Evolutionary conservation across 805 yeast species (phyloP).

Genomic region (Metschnikowia vanudenii): DNA sequence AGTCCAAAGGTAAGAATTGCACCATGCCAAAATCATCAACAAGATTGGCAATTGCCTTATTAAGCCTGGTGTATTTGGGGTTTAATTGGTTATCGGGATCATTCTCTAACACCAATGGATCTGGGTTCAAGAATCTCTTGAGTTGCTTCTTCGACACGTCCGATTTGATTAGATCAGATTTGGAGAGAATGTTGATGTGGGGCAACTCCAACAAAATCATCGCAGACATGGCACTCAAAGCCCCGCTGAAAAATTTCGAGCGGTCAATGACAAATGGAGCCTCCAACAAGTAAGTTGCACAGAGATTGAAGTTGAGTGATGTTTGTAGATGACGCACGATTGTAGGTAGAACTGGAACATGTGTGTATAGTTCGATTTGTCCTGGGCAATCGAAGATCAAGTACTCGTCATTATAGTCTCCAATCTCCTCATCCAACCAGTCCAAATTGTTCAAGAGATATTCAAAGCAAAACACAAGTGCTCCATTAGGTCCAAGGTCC

Average conservation of each 20-base stretch:
- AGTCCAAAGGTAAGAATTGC: slow-evolving; percentile 87
- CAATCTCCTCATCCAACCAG: slow-evolving; percentile 97
- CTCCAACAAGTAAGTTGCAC: slow-evolving; percentile 90
- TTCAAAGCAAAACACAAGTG: slow-evolving; percentile 89
- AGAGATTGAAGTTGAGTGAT: slow-evolving; percentile 77
- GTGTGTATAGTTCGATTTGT: slow-evolving; percentile 92
- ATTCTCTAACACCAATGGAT: slow-evolving; percentile 65
- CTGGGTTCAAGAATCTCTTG: slow-evolving; percentile 86
- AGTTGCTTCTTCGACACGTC: slow-evolving; percentile 72
- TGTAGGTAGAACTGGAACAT: slow-evolving; percentile 88
- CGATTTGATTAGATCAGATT: slow-evolving; percentile 81
- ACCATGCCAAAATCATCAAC: slow-evolving; percentile 99
- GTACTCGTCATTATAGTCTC: slow-evolving; percentile 93
- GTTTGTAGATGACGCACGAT: slow-evolving; percentile 81
- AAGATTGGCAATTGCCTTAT: slow-evolving; percentile 78
- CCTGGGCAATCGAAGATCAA: slow-evolving; percentile 96
- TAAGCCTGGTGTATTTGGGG: slow-evolving; percentile 66
- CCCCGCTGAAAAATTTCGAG: slow-evolving; percentile 92
- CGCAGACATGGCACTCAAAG: slow-evolving; percentile 95
- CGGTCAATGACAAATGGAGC: slow-evolving; percentile 92
- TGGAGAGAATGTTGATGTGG: slow-evolving; percentile 86
- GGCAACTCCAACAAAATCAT: slow-evolving; percentile 95
- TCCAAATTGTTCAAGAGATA: slow-evolving; percentile 84
- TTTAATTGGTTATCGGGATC: slow-evolving; percentile 26
- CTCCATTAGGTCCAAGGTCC: slow-evolving; percentile 94